Conservation (phyloP, 2,329 filamentous ascomycete genomes). For the Diaporthe aspalathi region DNA sequence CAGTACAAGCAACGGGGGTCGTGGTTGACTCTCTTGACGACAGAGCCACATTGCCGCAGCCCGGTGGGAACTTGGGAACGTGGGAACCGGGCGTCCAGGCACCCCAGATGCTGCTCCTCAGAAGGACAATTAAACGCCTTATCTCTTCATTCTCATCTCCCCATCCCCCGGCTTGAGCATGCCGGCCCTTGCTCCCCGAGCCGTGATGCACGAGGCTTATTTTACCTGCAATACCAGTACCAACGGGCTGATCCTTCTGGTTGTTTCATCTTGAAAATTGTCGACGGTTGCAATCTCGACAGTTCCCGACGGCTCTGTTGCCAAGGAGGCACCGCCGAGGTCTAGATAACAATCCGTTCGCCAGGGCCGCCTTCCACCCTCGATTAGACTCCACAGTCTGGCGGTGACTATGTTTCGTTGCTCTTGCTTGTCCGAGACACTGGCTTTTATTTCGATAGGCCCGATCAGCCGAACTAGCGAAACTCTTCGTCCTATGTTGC, state of each 20-base stretch:
- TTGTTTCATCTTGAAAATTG: conserved; percentile 9
- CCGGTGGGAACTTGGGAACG: conserved; percentile 4
- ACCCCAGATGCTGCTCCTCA: neutral
- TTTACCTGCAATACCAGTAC: conserved; percentile 1
- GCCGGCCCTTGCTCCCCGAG: conserved; percentile 16
- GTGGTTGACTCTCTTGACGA: neutral
- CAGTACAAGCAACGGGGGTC: conserved; percentile 2
- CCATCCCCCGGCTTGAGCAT: neutral
- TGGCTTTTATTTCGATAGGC: conserved; percentile 24
- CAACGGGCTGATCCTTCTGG: conserved; percentile 13
- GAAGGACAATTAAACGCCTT: conserved; percentile 24
- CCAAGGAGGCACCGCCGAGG: conserved; percentile 12
- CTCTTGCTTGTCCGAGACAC: conserved; percentile 15
- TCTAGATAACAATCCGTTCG: conserved; percentile 6
- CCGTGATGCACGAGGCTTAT: conserved; percentile 13
- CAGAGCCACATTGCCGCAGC: conserved; percentile 20
- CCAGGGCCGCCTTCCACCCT: neutral
- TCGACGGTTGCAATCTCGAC: conserved; percentile 19
- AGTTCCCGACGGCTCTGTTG: conserved; percentile 2
- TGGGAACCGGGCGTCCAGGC: conserved; percentile 6
- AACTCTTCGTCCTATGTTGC: conserved; percentile 4
- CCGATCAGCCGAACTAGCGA: conserved; percentile 17
- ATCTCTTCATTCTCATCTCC: conserved; percentile 21
- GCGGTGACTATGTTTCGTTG: conserved; percentile 2
- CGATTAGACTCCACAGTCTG: conserved; percentile 1